A percentile compares a stretch with the other conserved stretches of the same genome.
Evolutionary conservation across 768 basidiomycete genomes (phyloP).

Genomic region (Leccinum subtestaceum): DNA sequence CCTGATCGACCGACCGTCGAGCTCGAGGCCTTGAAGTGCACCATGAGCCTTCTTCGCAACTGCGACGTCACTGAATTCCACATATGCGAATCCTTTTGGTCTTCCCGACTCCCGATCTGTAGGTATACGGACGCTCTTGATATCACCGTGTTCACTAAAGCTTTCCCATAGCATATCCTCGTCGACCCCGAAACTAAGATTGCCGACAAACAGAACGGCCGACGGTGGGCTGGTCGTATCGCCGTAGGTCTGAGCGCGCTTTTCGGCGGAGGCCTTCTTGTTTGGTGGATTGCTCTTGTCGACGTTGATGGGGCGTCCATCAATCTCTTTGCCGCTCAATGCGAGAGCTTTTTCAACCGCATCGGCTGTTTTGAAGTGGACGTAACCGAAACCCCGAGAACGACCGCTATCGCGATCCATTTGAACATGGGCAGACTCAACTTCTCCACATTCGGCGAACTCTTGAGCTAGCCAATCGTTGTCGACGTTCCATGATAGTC

Average conservation of each 20-base stretch:
- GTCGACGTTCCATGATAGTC: slow-evolving; percentile 95
- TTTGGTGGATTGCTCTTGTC: slow-evolving; percentile 72
- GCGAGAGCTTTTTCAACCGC: slow-evolving; percentile 80
- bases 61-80: slow-evolving; percentile 84
- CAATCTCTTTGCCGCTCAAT: slow-evolving; percentile 85
- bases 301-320: slow-evolving; percentile 85
- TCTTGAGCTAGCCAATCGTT: slow-evolving; percentile 92
- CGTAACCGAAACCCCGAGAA: slow-evolving; percentile 84
- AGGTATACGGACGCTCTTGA: slow-evolving; percentile 85
- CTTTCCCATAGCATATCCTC: slow-evolving; percentile 89
- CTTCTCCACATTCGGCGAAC: slow-evolving; percentile 85
- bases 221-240: slow-evolving; percentile 69
- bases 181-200: slow-evolving; percentile 73
- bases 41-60: slow-evolving; percentile 78
- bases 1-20: slow-evolving; percentile 78
- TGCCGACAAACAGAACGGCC: slow-evolving; percentile 84
- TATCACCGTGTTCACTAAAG: slow-evolving; percentile 83
- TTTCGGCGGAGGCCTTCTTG: slow-evolving; percentile 55
- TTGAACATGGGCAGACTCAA: slow-evolving; percentile 86
- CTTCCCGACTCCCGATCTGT: slow-evolving; percentile 89
- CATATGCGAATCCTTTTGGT: slow-evolving; percentile 95
- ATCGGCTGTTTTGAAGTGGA: slow-evolving; percentile 66
- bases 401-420: slow-evolving; percentile 78
- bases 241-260: slow-evolving; percentile 72
- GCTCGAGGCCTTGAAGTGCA: slow-evolving; percentile 64